phyloP scores from a whole-genome alignment of 139 green algal genomes.

The Nannochloris sp. region DNA sequence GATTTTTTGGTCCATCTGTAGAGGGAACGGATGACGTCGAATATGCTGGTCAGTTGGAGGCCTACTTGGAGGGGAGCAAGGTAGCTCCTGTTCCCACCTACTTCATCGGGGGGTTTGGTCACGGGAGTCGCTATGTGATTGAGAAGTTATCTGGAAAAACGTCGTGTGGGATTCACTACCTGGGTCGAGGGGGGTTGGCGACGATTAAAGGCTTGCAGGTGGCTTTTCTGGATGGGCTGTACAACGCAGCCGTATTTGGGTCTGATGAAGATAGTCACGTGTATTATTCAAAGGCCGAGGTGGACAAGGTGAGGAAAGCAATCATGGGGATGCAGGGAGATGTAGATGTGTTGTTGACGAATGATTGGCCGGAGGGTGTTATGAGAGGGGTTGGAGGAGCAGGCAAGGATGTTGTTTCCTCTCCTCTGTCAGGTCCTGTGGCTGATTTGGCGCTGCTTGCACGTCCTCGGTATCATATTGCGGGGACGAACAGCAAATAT shows the following conservation, averaged over 20 bases:
- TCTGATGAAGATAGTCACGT: conserved; percentile 5
- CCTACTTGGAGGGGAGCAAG: conserved; percentile 39
- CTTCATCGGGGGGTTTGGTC: conserved; percentile 60
- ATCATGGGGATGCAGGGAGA: conserved; percentile 50
- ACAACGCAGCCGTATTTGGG: conserved; percentile 34
- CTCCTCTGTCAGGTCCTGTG: not conserved
- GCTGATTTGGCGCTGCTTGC: conserved; percentile 35
- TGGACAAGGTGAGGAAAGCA: conserved; percentile 41
- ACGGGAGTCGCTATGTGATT: conserved; percentile 11
- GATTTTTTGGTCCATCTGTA: conserved; percentile 45
- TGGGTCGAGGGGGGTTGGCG: conserved; percentile 52
- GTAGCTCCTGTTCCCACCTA: conserved; percentile 53
- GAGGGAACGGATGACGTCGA: conserved; percentile 24
- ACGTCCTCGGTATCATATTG: conserved; percentile 62
- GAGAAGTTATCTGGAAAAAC: conserved; percentile 17
- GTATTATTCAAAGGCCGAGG: conserved; percentile 48
- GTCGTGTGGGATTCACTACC: conserved; percentile 45
- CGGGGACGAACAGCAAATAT: conserved; percentile 27
- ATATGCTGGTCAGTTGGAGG: conserved; percentile 29
- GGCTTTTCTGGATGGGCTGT: conserved; percentile 73
- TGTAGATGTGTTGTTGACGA: conserved; percentile 78
- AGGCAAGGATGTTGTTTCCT: conserved; percentile 3
- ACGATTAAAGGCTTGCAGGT: conserved; percentile 53
- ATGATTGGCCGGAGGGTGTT: conserved; percentile 68
- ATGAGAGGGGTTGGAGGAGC: conserved; percentile 22